These are phyloP conservation scores for Lignosus rhinocerotis DNA, from an alignment of 1,284 basidiomycete species.

Conservation along the genomic window DNA sequence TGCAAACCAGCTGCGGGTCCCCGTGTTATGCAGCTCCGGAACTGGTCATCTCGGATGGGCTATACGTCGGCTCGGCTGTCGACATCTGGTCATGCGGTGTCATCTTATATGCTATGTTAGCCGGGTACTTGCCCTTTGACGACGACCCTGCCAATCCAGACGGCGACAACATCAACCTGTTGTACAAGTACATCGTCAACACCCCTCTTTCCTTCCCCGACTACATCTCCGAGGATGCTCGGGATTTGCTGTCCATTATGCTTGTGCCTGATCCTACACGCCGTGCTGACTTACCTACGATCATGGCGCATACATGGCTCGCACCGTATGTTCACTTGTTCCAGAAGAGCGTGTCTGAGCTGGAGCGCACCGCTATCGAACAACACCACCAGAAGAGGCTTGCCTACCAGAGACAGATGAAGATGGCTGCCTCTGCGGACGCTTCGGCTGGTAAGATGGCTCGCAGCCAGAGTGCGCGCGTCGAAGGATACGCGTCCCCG, in stretches of 20 bases:
- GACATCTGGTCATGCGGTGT: slow-evolving; percentile 99
- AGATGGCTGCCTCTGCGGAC: slow-evolving; percentile 37
- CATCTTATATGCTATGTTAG: slow-evolving; percentile 99
- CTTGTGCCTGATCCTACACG: slow-evolving; percentile 81
- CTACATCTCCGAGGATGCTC: slow-evolving; percentile 81
- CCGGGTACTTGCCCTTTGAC: slow-evolving; percentile 99
- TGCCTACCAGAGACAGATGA: slow-evolving; percentile 78
- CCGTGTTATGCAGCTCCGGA: slow-evolving; percentile 99
- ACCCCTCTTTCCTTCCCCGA: slow-evolving; percentile 95
- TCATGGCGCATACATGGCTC: slow-evolving; percentile 90
- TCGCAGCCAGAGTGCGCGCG: slow-evolving; percentile 46
- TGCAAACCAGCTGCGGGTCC: slow-evolving; percentile 97
- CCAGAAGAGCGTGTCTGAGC: slow-evolving; percentile 70
- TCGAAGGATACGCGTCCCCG: slow-evolving; percentile 40
- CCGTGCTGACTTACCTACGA: slow-evolving; percentile 71
- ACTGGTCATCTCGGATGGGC: slow-evolving; percentile 97
- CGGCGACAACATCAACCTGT: slow-evolving; percentile 99
- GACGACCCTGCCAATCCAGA: slow-evolving; percentile 99
- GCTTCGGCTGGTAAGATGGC: slow-evolving; percentile 39
- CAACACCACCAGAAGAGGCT: slow-evolving; percentile 83
- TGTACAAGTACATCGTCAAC: slow-evolving; percentile 99
- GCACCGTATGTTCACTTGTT: slow-evolving; percentile 66
- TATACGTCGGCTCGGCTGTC: slow-evolving; percentile 97
- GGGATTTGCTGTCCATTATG: slow-evolving; percentile 79
- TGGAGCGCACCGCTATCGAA: slow-evolving; percentile 81